Evolutionary conservation across 2,329 filamentous ascomycete genomes (phyloP), one percentile per base, ranked within the genome.

Genomic region (Cordyceps sp.): DNA sequence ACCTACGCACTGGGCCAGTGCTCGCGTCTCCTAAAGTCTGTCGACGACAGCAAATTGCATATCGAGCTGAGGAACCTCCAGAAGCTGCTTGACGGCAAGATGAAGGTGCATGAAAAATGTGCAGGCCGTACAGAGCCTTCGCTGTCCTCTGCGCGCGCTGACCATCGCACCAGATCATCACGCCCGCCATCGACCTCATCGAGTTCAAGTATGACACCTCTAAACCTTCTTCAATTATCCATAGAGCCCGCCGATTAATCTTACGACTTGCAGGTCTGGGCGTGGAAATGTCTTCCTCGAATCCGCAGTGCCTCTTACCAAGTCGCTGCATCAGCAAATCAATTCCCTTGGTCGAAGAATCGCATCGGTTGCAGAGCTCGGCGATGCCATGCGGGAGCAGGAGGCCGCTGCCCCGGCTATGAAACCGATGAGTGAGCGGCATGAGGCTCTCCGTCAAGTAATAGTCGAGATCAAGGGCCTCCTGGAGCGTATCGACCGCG

Each of bases 101-200:
- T 96, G 45, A 78, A 75, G 55, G 78, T 80, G 39, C 4, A 52
- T 16, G 14, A 10, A 26, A 12, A n/a, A n/a, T n/a, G n/a, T n/a
- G n/a, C n/a, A n/a, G n/a, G n/a, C n/a, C n/a, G n/a, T n/a, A n/a
- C n/a, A n/a, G n/a, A n/a, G n/a, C n/a, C n/a, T n/a, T n/a, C n/a
- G n/a, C n/a, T n/a, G n/a, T n/a, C n/a, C 3, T 10, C 20, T 16
- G 16, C 27, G 13, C 5, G 12, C 10, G 30, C 31, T 33, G 24
- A 33, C 26, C 19, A 20, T 16, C 17, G 17, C 3, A 25, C 21
- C 39, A 83, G 74, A 83, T 93, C 41, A 76, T 94, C 29, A 85
- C 84, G 10, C 86, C 86, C 1, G 81, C 84, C 9, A 88, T 93
- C 46, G 84, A 93, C 49, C 75, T 93, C 62, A 84, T 93, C 44